phyloP scores from a whole-genome alignment of 495 filamentous ascomycete genomes.

The Hypomontagnella monticulosa region DNA sequence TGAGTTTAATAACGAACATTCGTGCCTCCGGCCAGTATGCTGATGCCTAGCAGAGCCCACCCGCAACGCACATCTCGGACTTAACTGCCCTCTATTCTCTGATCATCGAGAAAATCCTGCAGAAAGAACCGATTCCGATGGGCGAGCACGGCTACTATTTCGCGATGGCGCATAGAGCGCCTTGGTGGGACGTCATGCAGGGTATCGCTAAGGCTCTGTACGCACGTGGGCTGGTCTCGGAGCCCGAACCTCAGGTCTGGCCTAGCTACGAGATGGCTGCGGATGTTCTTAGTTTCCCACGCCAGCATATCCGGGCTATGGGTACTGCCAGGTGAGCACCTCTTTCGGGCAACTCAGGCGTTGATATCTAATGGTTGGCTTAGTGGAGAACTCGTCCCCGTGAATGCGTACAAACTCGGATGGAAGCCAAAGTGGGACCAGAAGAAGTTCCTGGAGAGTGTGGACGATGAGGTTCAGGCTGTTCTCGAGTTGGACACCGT shows the following conservation, averaged over 20 bases:
- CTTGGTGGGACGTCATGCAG: slow-evolving; percentile 51
- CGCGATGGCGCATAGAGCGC: slow-evolving; percentile 44
- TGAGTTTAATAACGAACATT: slow-evolving; percentile 22
- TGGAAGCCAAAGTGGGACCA: slow-evolving; percentile 52
- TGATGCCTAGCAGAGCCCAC: slow-evolving; percentile 33
- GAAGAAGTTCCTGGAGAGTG: slow-evolving; percentile 46
- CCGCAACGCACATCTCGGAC: slow-evolving; percentile 50
- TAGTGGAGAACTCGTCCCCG: slow-evolving; percentile 47
- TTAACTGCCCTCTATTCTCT: slow-evolving; percentile 47
- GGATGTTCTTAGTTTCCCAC: slow-evolving; percentile 43
- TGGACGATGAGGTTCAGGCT: slow-evolving; percentile 50
- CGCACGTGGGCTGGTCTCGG: slow-evolving; percentile 49
- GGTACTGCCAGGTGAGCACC: slow-evolving; percentile 41
- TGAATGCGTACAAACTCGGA: slow-evolving; percentile 47
- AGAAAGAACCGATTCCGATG: slow-evolving; percentile 47
- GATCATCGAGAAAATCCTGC: slow-evolving; percentile 46
- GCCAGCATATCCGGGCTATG: slow-evolving; percentile 41
- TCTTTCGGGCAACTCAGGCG: slow-evolving; percentile 3
- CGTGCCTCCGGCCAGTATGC: not conserved
- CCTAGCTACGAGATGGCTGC: slow-evolving; percentile 50
- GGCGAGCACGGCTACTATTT: slow-evolving; percentile 53
- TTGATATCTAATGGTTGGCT: slow-evolving; percentile 26
- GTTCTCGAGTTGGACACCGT: slow-evolving; percentile 48
- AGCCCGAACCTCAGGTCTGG: slow-evolving; percentile 47
- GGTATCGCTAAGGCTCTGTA: slow-evolving; percentile 45